Percentiles rank a stretch among this genome's conserved stretches.
These are phyloP conservation scores for Marasmius oreades DNA, from an alignment of 1,284 basidiomycete genomes.

Conservation along the genomic window DNA sequence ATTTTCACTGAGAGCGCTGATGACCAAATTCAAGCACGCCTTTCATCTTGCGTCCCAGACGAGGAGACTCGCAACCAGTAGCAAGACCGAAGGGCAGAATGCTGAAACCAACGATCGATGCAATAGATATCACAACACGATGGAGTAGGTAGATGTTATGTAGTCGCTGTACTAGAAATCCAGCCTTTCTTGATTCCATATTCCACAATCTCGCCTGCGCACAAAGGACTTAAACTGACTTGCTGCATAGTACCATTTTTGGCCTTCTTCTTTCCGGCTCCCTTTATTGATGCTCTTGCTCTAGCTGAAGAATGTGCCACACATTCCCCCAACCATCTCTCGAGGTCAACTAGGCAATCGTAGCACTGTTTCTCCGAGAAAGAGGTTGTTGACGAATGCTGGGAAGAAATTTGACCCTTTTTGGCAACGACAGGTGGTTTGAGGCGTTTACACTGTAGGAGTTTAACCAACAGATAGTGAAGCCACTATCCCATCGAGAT, in stretches of 20 bases:
- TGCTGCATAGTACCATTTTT: conserved; percentile 32
- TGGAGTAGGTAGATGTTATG: neutral
- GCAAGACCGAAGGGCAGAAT: too few relatives aligned
- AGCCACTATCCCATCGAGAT: neutral
- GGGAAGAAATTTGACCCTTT: conserved; percentile 25
- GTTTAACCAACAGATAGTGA: conserved; percentile 40
- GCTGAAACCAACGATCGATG: too few relatives aligned
- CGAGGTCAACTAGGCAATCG: conserved; percentile 55
- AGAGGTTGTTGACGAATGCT: conserved; percentile 15
- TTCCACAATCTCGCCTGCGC: conserved; percentile 50
- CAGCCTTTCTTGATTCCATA: conserved; percentile 12
- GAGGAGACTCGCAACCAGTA: too few relatives aligned
- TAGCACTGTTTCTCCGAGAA: conserved; percentile 61
- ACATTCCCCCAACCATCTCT: conserved; percentile 42
- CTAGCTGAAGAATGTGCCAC: conserved; percentile 25
- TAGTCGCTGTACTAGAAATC: neutral
- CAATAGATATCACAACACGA: too few relatives aligned
- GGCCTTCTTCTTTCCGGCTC: conserved; percentile 30
- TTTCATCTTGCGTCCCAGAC: too few relatives aligned
- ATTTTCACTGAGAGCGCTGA: too few relatives aligned
- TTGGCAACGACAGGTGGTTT: conserved; percentile 42
- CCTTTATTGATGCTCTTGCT: conserved; percentile 24
- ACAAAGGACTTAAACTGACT: conserved; percentile 30
- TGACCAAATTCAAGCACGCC: too few relatives aligned
- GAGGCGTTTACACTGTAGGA: conserved; percentile 67